Conservation (phyloP, 2,329 filamentous ascomycete genomes). For the Alternaria sp. region DNA sequence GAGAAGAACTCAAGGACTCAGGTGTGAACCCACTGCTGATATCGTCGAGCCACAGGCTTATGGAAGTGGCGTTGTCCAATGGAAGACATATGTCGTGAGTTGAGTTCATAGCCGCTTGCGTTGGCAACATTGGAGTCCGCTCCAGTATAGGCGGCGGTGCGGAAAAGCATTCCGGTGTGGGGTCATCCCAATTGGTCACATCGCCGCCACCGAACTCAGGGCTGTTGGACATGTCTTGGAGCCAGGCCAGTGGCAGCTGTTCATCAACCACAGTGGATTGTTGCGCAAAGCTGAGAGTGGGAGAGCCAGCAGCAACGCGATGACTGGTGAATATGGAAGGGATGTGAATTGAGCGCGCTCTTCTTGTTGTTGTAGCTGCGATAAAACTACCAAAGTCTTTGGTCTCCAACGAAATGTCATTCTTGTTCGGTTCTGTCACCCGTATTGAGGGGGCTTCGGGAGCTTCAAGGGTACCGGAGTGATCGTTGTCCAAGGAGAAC, state of each 20-base stretch:
- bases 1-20: neutral
- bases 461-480: neutral
- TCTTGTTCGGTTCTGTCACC: neutral
- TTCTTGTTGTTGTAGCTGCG: neutral
- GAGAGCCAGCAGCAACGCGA: neutral
- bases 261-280: neutral
- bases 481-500: neutral
- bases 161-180: neutral
- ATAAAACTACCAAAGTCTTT: neutral
- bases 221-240: neutral
- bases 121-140: neutral
- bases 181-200: neutral
- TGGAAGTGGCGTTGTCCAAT: neutral
- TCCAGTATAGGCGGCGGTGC: neutral
- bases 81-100: neutral
- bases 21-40: neutral
- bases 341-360: neutral
- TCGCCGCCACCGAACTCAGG: neutral
- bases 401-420: neutral
- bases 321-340: neutral
- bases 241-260: neutral
- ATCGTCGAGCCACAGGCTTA: neutral
- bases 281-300: neutral
- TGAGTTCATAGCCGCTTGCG: neutral
- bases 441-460: neutral